Evolutionary conservation across 805 yeast species (phyloP), one percentile per base, ranked within the genome.

Genomic region (Debaryomyces tyrocola): DNA sequence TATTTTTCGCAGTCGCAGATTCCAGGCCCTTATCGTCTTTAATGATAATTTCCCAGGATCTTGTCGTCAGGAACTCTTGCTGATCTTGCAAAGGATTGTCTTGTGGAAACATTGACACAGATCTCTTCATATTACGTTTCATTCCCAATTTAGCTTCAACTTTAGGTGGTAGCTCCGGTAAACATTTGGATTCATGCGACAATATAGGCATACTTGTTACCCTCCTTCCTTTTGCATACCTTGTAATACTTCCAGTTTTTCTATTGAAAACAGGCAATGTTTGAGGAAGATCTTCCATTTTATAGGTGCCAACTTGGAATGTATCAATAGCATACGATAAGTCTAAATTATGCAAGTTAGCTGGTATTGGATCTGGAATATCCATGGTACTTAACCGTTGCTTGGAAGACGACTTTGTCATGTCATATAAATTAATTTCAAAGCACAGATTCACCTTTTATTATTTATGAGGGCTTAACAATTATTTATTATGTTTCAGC

Each of bases 261-360:
- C 49, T 46, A 41, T 54, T 50, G 45, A 57, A 56, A 1, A 60
- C 52, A 15, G 68, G 69, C 9, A 63, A 47, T 10, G 45, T 47
- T 7, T 44, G 50, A 7, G 74, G 75, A 10, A 72, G 56, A 35
- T 70, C 74, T 10, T 50, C 55, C 4, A 52, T 36, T 2, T 57
- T 48, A 43, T 50, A 53, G 9, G 49, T 50, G 10, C 63, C 63
- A 2, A 73, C 72, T 41, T 54, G 49, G 49, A 57, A 67, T 1
- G 66, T 47, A 17, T 50, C 51, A 7, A 65, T 57, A 9, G 69
- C 74, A 33, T 56, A 53, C 9, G 58, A 45, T 17, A 67, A 44
- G 48, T 69, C 74, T 15, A 58, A 40, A 34, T 50, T 54, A 17
- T 41, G 45, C 28, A 55, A 33, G 12, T 46, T 46, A 6, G 65